Evolutionary conservation across 768 basidiomycete species (phyloP).

Genomic region (Cubamyces lactineus): DNA sequence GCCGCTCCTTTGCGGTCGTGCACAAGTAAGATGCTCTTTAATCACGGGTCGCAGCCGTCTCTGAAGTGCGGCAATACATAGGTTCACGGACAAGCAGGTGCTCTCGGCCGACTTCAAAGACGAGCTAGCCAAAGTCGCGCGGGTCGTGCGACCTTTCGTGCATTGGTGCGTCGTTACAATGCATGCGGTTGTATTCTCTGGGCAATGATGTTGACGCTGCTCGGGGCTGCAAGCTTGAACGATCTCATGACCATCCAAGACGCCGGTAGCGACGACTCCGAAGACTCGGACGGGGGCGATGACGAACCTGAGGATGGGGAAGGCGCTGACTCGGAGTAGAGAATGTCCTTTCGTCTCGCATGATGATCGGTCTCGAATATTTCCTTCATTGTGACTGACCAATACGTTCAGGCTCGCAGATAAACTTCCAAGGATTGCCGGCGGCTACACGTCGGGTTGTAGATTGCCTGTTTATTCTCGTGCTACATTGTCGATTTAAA

Average conservation of each 20-base stretch:
- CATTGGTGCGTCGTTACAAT: constrained; percentile 57
- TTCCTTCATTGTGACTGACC: too few species aligned
- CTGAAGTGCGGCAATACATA: constrained; percentile 30
- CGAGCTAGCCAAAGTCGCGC: constrained; percentile 55
- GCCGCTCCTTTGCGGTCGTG: constrained; percentile 73
- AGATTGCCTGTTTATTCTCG: too few species aligned
- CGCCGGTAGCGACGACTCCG: neutral
- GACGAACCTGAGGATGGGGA: neutral
- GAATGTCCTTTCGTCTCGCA: too few species aligned
- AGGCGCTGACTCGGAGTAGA: neutral
- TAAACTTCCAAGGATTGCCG: too few species aligned
- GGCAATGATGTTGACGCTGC: neutral
- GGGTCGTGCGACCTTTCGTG: constrained; percentile 72
- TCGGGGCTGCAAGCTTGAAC: constrained; percentile 55
- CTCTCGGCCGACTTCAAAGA: constrained; percentile 67
- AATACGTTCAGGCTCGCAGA: too few species aligned
- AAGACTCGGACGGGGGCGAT: neutral
- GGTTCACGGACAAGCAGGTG: constrained; percentile 79
- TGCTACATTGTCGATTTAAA: too few species aligned
- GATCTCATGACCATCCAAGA: constrained; percentile 3
- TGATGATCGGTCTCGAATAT: too few species aligned
- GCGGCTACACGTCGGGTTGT: too few species aligned
- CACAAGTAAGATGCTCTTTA: constrained; percentile 48
- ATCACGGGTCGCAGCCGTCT: neutral
- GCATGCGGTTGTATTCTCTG: constrained; percentile 7